Base-by-base conservation (phyloP, 768 basidiomycete genomes). In the Tephrocybe sp. region DNA sequence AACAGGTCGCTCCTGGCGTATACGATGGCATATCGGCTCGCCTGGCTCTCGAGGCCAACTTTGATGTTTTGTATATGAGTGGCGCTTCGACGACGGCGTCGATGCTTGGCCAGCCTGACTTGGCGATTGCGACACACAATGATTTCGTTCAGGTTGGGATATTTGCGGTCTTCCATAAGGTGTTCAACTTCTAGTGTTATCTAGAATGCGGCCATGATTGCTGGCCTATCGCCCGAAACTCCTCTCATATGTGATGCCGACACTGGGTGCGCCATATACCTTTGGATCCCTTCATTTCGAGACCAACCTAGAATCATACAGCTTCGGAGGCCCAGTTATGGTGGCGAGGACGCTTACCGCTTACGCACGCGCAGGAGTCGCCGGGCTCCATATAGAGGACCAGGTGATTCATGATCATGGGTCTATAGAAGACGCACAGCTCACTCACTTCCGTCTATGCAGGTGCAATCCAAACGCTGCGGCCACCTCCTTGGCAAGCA, bases 221-320 rank as follows among this genome's bases (percentile, higher is more conserved):
- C 74, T 55, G 71, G 75, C 45, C 54, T 81, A 28, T 68, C 76
- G 45, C 77, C 77, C 3, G 66, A 70, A 3, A 62, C 71, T 11
- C 78, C 79, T 18, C 65, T 82, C 20, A 80, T 82, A 55, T 79
- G 79, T 18, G 79, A 82, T 44, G 80, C 80, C 8, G 80, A 82
- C 55, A 82, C 80, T 23, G 79, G 79, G 73, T 76, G 56, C 43
- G 64, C 21, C 17, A 7, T 38, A 9, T 25, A 12, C n/a, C 36
- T 37, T 38, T 15, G 10, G 4, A n/a, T n/a, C n/a, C n/a, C n/a
- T n/a, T n/a, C 14, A 8, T 2, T 30, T 30, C 3, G 11, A 7
- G 5, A n/a, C 17, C 32, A 33, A 20, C 18, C 42, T 17, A 23
- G 34, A 34, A 41, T 45, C 8, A 49, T 11, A 17, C 48, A 76